phyloP scores from a whole-genome alignment of 805 yeast genomes.

The Novakomyces olei region DNA sequence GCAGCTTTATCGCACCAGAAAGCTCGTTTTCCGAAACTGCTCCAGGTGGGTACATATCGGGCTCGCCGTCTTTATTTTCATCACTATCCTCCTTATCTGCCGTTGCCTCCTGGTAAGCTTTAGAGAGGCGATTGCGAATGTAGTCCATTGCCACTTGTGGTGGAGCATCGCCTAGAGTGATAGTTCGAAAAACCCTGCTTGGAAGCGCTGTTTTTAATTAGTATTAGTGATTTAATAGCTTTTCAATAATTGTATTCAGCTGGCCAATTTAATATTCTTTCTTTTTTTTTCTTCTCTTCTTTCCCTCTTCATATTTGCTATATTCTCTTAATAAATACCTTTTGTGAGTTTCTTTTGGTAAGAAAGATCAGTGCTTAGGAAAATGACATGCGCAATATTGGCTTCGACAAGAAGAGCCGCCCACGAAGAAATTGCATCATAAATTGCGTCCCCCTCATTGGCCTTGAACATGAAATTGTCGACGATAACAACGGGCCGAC shows the following conservation, averaged over 20 bases:
- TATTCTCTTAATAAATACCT: too few species aligned
- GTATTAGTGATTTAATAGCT: too few species aligned
- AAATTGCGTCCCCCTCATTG: conserved; percentile 37
- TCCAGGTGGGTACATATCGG: conserved; percentile 6
- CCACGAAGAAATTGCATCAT: conserved; percentile 69
- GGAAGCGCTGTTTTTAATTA: too few species aligned
- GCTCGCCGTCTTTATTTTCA: conserved; percentile 13
- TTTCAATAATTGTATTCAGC: too few species aligned
- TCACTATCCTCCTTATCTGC: conserved; percentile 15
- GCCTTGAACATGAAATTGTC: conserved; percentile 46
- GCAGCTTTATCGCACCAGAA: conserved; percentile 38
- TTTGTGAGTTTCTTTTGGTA: too few species aligned
- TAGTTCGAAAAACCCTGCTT: too few species aligned
- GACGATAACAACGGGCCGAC: conserved; percentile 66
- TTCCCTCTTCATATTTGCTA: too few species aligned
- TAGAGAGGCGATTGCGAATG: conserved; percentile 32
- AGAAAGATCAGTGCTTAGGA: conserved; percentile 71
- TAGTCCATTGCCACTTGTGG: conserved; percentile 44
- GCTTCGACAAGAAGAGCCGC: conserved; percentile 52
- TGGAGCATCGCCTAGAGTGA: conserved; percentile 64
- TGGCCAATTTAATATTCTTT: too few species aligned
- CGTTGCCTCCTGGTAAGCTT: too few species aligned
- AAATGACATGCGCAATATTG: conserved; percentile 74
- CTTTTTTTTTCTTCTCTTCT: too few species aligned
- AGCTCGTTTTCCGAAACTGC: conserved; percentile 17